Evolutionary conservation across 2,329 filamentous ascomycete genomes (phyloP), one percentile per base, ranked within the genome.

Genomic region (Elsinoe arachidis): DNA sequence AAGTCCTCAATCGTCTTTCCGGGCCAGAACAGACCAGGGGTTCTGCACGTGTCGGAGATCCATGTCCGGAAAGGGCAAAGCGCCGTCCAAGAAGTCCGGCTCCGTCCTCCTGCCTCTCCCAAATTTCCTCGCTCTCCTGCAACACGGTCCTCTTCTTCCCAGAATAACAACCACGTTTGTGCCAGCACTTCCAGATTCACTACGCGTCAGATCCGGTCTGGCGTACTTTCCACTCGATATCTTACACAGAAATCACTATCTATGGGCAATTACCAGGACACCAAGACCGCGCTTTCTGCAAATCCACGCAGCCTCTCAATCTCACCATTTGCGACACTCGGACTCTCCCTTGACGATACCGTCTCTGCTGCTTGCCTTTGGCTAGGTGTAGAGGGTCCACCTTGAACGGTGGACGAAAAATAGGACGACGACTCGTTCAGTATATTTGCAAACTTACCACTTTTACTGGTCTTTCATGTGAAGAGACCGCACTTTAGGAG

Each of bases 381-480:
- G 73, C 70, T 77, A 76, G 57, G 39, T 30, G 74, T 70, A 67
- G 67, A 64, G 62, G 69, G 76, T 78, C 76, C 76, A 74, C 75
- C 75, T 73, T 78, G 74, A 78, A 67, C 62, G 75, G 76, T 76
- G 76, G 76, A 77, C 76, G 75, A 75, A 77, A 77, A 73, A 66
- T 64, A 66, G 58, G 47, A 47, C 37, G 46, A 54, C 59, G 54
- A 49, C 37, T 49, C 41, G 54, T 56, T 43, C 41, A 19, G 9
- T 52, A 52, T 30, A 5, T 30, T 9, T 30, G 26, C 37, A 44
- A 39, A 12, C 3, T 37, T 46, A 7, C 3, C 17, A 41, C 15
- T 62, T 63, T 62, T 63, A 30, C 19, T 17, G 21, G 14, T 65
- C 65, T 68, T 64, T 63, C 65, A 65, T 41, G 37, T 56, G 51